A percentile compares a stretch with the other conserved stretches of the same genome.
Conservation (phyloP, 2,329 filamentous ascomycete genomes). For the Pseudogymnoascus verrucosus region DNA sequence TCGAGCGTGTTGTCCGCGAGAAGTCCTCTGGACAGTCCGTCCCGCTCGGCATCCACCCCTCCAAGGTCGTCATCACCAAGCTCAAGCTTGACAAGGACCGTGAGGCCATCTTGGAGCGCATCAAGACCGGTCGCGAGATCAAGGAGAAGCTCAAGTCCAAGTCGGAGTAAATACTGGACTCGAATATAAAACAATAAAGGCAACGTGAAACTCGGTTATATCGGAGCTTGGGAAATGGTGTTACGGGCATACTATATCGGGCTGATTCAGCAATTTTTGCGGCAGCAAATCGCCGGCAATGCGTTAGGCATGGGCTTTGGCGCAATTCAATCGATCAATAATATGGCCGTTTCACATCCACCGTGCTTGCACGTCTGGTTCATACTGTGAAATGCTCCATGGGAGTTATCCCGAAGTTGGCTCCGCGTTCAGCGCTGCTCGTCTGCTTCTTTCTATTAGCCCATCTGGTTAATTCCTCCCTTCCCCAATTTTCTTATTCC, state of each 20-base stretch:
- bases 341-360: conserved; percentile 64
- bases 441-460: conserved; percentile 5
- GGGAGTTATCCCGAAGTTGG: conserved; percentile 63
- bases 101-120: conserved; percentile 79
- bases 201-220: conserved; percentile 10
- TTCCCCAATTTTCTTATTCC: background rate
- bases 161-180: conserved; percentile 12
- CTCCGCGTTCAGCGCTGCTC: conserved; percentile 13
- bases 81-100: conserved; percentile 97
- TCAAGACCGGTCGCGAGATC: conserved; percentile 71
- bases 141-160: conserved; percentile 48
- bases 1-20: conserved; percentile 94
- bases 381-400: conserved; percentile 62
- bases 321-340: conserved; percentile 31
- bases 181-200: conserved; percentile 9
- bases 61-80: conserved; percentile 97
- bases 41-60: conserved; percentile 87
- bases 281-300: conserved; percentile 10
- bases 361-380: conserved; percentile 31
- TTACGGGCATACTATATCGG: conserved; percentile 11
- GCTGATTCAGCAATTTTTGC: conserved; percentile 7
- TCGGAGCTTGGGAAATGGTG: conserved; percentile 12
- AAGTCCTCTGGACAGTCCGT: conserved; percentile 97
- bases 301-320: conserved; percentile 26
- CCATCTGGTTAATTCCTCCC: background rate